A percentile compares a stretch with the other conserved stretches of the same genome.
phyloP scores from a whole-genome alignment of 371 early-diverging fungal species.

The Batkoa obscura region DNA sequence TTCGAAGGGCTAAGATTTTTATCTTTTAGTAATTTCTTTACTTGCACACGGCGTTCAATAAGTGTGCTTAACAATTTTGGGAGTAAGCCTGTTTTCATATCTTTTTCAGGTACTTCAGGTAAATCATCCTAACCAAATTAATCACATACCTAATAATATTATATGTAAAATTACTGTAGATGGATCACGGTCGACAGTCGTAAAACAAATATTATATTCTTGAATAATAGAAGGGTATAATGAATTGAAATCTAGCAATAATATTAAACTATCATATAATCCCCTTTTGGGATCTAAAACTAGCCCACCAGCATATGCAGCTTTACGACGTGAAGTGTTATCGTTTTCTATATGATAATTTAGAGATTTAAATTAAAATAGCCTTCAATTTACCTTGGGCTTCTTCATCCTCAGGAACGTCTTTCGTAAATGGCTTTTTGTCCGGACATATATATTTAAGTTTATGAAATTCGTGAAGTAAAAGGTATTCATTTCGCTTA shows the following conservation, averaged over 20 bases:
- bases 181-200: slow-evolving; percentile 53
- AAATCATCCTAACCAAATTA: slow-evolving; percentile 23
- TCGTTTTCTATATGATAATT: slow-evolving; percentile 15
- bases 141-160: background rate
- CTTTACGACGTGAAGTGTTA: slow-evolving; percentile 49
- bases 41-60: slow-evolving; percentile 78
- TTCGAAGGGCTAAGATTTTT: slow-evolving; percentile 32
- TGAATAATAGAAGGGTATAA: slow-evolving; percentile 99
- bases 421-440: slow-evolving; percentile 12
- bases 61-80: slow-evolving; percentile 80
- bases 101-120: slow-evolving; percentile 59
- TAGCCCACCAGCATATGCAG: slow-evolving; percentile 94
- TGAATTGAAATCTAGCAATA: slow-evolving; percentile 98
- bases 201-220: slow-evolving; percentile 99
- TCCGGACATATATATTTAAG: slow-evolving; percentile 86
- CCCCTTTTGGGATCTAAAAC: slow-evolving; percentile 98
- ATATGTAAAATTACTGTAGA: background rate
- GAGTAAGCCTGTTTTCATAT: slow-evolving; percentile 55
- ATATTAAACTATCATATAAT: slow-evolving; percentile 88
- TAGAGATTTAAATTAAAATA: slow-evolving; percentile 10
- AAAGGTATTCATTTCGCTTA: slow-evolving; percentile 93
- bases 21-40: slow-evolving; percentile 80
- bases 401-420: slow-evolving; percentile 11
- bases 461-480: slow-evolving; percentile 93
- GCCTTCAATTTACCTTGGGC: slow-evolving; percentile 14